These are phyloP conservation scores for Suillus cothurnatus DNA, from an alignment of 768 basidiomycete species.

Conservation along the genomic window DNA sequence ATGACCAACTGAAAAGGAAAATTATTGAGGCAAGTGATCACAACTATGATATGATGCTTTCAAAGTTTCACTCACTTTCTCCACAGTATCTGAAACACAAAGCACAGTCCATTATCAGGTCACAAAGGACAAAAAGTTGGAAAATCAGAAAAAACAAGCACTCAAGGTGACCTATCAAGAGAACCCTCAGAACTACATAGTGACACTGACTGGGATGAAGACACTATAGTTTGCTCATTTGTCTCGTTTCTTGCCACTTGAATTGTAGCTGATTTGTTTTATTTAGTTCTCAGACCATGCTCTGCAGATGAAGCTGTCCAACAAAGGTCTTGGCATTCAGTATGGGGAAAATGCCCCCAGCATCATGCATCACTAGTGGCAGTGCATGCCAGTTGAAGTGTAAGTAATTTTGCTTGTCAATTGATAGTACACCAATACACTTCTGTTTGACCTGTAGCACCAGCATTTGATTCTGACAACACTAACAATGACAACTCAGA, in stretches of 20 bases:
- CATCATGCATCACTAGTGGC: not conserved
- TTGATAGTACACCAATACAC: not conserved
- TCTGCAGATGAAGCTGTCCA: slow-evolving; percentile 1
- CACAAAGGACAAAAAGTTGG: not conserved
- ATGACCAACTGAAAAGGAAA: not conserved
- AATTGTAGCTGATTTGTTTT: not conserved
- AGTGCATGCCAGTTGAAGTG: not conserved
- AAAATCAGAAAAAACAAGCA: not conserved
- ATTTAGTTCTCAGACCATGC: not conserved
- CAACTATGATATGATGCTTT: not conserved
- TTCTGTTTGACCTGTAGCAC: not conserved
- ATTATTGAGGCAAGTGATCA: not conserved
- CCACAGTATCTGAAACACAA: not conserved
- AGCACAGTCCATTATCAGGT: not conserved
- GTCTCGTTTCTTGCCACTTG: not conserved
- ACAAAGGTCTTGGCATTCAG: not conserved
- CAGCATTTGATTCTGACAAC: not conserved
- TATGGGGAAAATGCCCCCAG: not conserved
- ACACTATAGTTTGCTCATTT: not conserved
- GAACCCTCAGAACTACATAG: not conserved
- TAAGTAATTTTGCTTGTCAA: not conserved
- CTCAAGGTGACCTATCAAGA: not conserved
- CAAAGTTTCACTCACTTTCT: slow-evolving; percentile 1
- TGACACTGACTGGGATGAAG: not conserved
- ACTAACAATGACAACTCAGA: not conserved